A percentile compares a stretch with the other conserved stretches of the same genome.
phyloP scores from a whole-genome alignment of 2,329 filamentous ascomycete species.

The Parastagonospora nodorum region DNA sequence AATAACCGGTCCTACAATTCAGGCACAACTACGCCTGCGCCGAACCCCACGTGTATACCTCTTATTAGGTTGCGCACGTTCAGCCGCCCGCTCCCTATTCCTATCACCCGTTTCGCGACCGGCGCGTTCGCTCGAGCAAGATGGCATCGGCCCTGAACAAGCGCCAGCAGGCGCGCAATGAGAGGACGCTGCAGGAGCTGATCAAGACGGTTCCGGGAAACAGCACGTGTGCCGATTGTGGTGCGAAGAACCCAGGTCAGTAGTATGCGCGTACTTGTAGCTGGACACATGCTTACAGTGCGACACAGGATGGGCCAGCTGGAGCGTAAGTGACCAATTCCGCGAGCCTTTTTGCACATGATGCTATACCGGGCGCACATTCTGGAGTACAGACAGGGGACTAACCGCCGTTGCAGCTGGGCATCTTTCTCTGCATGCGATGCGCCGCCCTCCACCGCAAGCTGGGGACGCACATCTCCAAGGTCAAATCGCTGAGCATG shows the following conservation, averaged over 20 bases:
- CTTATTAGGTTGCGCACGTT: constrained; percentile 18
- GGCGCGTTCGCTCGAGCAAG: constrained; percentile 20
- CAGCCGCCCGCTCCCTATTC: constrained; percentile 23
- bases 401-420: constrained; percentile 64
- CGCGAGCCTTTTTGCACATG: not conserved
- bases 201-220: constrained; percentile 85
- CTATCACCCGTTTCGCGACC: constrained; percentile 17
- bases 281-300: constrained; percentile 35
- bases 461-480: constrained; percentile 95
- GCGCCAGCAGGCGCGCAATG: constrained; percentile 96
- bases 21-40: constrained; percentile 16
- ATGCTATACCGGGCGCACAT: not conserved
- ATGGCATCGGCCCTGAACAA: constrained; percentile 85
- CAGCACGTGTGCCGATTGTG: constrained; percentile 91
- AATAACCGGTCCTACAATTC: constrained; percentile 6
- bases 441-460: constrained; percentile 96
- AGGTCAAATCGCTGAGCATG: constrained; percentile 98
- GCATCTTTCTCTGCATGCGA: constrained; percentile 96
- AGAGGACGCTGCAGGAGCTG: constrained; percentile 87
- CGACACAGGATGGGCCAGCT: constrained; percentile 84
- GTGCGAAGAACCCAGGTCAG: constrained; percentile 87
- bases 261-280: constrained; percentile 17
- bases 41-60: constrained; percentile 15
- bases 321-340: constrained; percentile 72
- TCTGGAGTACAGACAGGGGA: not conserved